Base-by-base conservation (phyloP, 352 stramenopile species). In the Hyaloperonospora brassicae region DNA sequence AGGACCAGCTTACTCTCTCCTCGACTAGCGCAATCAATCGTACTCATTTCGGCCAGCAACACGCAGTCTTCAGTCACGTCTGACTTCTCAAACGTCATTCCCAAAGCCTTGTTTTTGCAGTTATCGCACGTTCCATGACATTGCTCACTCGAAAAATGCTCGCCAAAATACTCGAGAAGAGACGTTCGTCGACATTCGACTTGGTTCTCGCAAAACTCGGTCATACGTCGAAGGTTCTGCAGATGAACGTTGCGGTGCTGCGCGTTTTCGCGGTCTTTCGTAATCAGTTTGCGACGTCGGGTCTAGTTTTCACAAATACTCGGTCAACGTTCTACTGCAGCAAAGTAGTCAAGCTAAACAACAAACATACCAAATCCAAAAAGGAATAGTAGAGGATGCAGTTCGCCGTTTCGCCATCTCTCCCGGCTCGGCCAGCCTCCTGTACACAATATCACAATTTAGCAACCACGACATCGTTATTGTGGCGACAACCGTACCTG, bases 341-440 rank as follows among this genome's bases (percentile, higher is more conserved):
- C 30, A 22, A 47, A 50, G 62, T 47, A 47, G 21, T 30, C 22
- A 47, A 22, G 12, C n/a, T 36, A 50, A 17, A 27, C 9, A 49
- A 13, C 27, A n/a, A 49, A 52, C 70, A 47, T 40, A 92, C 81
- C 70, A 92, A 47, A 61, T 94, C 84, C 40, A 70, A 41, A 47
- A 87, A 94, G 0, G 84, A 91, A 67, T 93, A 94, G 51, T 93
- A 94, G 11, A 94, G 65, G 50, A 93, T 90, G 42, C 84, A 94
- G 36, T 89, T 82, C 8, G 84, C 78, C 22, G 87, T 68, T 50
- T 91, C 82, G 25, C 84, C 80, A 62, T 95, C 84, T 72, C 84
- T 73, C 23, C 84, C 84, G 40, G 84, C 84, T 53, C 84, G 68
- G 6, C 84, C 84, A 62, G 84, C 79, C 75, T 95, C 84, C 80